phyloP scores from a whole-genome alignment of 805 yeast species.

The Kregervanrija pseudodelftensis region DNA sequence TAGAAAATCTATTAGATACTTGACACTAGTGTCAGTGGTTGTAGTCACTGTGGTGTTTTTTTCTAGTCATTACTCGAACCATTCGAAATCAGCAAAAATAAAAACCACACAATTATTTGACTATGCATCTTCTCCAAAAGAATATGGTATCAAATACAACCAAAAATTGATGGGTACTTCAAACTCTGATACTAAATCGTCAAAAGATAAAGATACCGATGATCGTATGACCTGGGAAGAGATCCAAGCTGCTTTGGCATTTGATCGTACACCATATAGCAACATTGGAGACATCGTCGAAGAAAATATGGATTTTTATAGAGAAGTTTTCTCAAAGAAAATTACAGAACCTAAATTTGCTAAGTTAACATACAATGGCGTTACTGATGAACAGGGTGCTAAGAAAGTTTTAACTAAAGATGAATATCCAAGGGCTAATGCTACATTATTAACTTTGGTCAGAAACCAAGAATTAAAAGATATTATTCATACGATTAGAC shows the following conservation, averaged over 20 bases:
- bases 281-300: slow-evolving; percentile 23
- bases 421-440: slow-evolving; percentile 47
- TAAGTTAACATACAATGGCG: slow-evolving; percentile 26
- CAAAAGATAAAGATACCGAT: slow-evolving; percentile 14
- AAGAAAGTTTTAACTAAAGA: slow-evolving; percentile 22
- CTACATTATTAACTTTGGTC: slow-evolving; percentile 72
- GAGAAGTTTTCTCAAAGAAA: slow-evolving; percentile 27
- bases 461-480: slow-evolving; percentile 57
- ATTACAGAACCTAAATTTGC: slow-evolving; percentile 28
- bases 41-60: slow-evolving; percentile 7
- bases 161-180: slow-evolving; percentile 22
- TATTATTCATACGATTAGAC: slow-evolving; percentile 48
- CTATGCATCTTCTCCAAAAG: slow-evolving; percentile 17
- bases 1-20: slow-evolving; percentile 19
- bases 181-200: slow-evolving; percentile 9
- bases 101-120: slow-evolving; percentile 12
- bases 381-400: slow-evolving; percentile 20
- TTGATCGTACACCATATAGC: slow-evolving; percentile 14
- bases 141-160: slow-evolving; percentile 23
- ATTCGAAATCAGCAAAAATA: slow-evolving; percentile 1
- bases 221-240: slow-evolving; percentile 22
- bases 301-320: slow-evolving; percentile 29
- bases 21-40: slow-evolving; percentile 9
- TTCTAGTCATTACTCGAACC: slow-evolving; percentile 2
- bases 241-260: slow-evolving; percentile 19